Conservation (phyloP, 805 yeast genomes). For the Candida coquimbonensis region DNA sequence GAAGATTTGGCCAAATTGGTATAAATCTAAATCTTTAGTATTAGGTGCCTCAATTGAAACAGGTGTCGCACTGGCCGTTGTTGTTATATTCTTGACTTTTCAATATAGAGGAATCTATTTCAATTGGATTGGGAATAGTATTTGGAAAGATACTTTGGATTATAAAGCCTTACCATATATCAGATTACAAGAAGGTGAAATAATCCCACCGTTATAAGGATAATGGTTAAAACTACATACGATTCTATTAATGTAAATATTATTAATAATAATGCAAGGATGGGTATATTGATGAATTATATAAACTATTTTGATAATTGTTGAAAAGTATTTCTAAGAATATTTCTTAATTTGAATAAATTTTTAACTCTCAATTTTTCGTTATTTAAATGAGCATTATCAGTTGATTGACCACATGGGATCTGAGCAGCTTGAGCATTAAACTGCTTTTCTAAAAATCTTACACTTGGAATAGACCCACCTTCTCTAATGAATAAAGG, state of each 20-base stretch:
- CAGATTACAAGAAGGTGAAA: conserved; percentile 32
- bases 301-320: conserved; percentile 13
- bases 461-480: conserved; percentile 88
- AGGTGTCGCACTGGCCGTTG: conserved; percentile 56
- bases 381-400: conserved; percentile 87
- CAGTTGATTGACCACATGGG: conserved; percentile 94
- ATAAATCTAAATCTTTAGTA: conserved; percentile 54
- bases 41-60: conserved; percentile 56
- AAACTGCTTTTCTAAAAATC: conserved; percentile 76
- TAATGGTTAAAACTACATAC: not conserved
- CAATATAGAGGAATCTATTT: conserved; percentile 36
- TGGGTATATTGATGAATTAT: not conserved
- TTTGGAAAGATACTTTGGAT: conserved; percentile 35
- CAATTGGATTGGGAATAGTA: conserved; percentile 58
- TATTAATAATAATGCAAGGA: not conserved
- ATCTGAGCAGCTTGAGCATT: conserved; percentile 89
- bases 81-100: conserved; percentile 46
- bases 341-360: conserved; percentile 63
- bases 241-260: not conserved
- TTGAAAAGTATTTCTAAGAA: conserved; percentile 31
- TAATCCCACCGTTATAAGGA: conserved; percentile 3
- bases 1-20: conserved; percentile 44
- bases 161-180: conserved; percentile 27
- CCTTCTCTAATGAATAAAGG: conserved; percentile 93
- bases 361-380: conserved; percentile 79